A percentile compares a stretch with the other conserved stretches of the same genome.
Conservation (phyloP, 2,329 filamentous ascomycete genomes). For the Ophiocordyceps camponoti-rufipedis region DNA sequence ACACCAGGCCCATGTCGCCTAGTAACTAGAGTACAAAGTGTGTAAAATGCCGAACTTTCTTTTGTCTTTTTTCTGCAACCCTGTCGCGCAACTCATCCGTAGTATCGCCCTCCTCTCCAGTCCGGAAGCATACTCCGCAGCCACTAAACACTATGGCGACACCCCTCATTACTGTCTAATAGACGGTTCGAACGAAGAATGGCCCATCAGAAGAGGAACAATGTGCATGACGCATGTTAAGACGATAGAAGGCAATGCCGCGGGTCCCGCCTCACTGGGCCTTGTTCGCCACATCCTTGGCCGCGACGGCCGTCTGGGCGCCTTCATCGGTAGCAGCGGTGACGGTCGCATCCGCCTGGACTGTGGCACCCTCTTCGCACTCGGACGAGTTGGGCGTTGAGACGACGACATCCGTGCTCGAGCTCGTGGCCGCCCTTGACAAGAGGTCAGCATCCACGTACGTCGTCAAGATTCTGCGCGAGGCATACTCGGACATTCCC, state of each 20-base stretch:
- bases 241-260: slow-evolving; percentile 2
- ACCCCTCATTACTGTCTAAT: slow-evolving; percentile 2
- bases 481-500: slow-evolving; percentile 18
- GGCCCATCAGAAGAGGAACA: slow-evolving; percentile 1
- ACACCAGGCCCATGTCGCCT: slow-evolving; percentile 6
- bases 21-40: slow-evolving; percentile 22
- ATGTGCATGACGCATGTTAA: slow-evolving; percentile 1
- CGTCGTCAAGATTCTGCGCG: slow-evolving; percentile 7
- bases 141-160: background rate
- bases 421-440: slow-evolving; percentile 18
- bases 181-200: slow-evolving; percentile 6
- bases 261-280: slow-evolving; percentile 3
- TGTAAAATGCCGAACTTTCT: slow-evolving; percentile 12
- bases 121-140: slow-evolving; percentile 3
- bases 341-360: slow-evolving; percentile 29
- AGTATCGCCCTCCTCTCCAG: slow-evolving; percentile 16
- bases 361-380: slow-evolving; percentile 34
- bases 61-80: background rate
- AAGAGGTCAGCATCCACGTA: slow-evolving; percentile 13
- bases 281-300: slow-evolving; percentile 20
- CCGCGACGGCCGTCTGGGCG: slow-evolving; percentile 27
- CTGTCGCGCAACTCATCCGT: slow-evolving; percentile 10
- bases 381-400: slow-evolving; percentile 25
- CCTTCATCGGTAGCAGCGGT: slow-evolving; percentile 20
- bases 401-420: slow-evolving; percentile 20